Conservation (phyloP, 179 eudicot genomes). For the Spergularia azorica region DNA sequence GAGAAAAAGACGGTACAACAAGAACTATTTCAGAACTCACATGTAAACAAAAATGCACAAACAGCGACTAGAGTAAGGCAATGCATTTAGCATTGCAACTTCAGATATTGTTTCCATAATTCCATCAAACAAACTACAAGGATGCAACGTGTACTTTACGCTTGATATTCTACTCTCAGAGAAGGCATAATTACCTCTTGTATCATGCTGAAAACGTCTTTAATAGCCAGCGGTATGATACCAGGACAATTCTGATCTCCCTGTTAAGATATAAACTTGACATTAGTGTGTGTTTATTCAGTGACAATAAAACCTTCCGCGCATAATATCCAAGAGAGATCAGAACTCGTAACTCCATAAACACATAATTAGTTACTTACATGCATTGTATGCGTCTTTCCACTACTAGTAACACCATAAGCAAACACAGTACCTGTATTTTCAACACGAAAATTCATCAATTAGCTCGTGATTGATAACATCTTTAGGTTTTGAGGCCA, state of each 20-base stretch:
- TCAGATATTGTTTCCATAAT: background rate
- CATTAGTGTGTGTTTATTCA: too few relatives aligned
- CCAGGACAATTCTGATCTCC: constrained; percentile 95
- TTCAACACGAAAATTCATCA: constrained; percentile 10
- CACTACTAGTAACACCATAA: constrained; percentile 99
- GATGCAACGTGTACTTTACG: background rate
- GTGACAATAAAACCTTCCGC: background rate
- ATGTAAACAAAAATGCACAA: constrained; percentile 3
- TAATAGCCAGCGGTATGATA: constrained; percentile 91
- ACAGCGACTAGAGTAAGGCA: background rate
- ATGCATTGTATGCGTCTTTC: constrained; percentile 99
- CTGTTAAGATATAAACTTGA: constrained; percentile 36
- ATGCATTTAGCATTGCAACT: background rate
- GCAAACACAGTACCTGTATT: constrained; percentile 95
- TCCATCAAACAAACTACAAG: background rate
- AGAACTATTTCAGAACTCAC: background rate
- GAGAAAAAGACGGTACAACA: constrained; percentile 28
- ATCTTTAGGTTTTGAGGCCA: too few relatives aligned
- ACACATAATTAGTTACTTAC: constrained; percentile 46
- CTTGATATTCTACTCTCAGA: background rate
- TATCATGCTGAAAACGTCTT: constrained; percentile 97
- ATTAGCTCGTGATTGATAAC: too few relatives aligned
- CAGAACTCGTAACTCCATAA: background rate
- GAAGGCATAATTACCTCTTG: constrained; percentile 74
- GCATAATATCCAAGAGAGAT: background rate